phyloP scores from a whole-genome alignment of 2,329 filamentous ascomycete species.

The Cytospora paraplurivora region DNA sequence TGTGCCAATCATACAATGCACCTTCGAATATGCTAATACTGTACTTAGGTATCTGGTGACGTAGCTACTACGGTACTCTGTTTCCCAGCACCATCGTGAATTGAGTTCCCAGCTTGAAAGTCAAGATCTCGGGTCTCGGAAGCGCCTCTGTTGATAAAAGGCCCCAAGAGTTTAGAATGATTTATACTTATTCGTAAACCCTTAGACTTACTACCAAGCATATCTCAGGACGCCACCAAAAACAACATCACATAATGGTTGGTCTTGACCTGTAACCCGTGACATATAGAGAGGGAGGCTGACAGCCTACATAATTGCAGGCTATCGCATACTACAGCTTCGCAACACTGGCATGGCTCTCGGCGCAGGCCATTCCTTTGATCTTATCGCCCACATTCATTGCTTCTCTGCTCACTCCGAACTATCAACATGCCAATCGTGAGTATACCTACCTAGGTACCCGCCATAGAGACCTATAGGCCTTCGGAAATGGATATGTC shows the following conservation, averaged over 20 bases:
- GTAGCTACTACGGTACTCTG: not conserved
- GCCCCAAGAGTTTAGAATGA: not conserved
- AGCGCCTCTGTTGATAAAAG: not conserved
- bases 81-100: not conserved
- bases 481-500: not conserved
- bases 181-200: not conserved
- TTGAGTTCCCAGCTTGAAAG: not conserved
- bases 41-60: not conserved
- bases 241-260: slow-evolving; percentile 18
- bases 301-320: slow-evolving; percentile 36
- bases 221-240: not conserved
- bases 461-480: too few species aligned
- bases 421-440: slow-evolving; percentile 39
- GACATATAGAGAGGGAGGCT: not conserved
- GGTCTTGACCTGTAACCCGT: not conserved
- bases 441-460: slow-evolving; percentile 15
- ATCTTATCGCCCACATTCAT: slow-evolving; percentile 53
- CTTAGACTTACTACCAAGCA: not conserved
- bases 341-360: slow-evolving; percentile 55
- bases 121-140: not conserved
- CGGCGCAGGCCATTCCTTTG: slow-evolving; percentile 50
- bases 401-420: slow-evolving; percentile 44
- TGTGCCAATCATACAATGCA: not conserved
- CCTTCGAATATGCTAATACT: too few species aligned
- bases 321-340: slow-evolving; percentile 54